Evolutionary conservation across 345 rosid species (phyloP).

Genomic region (Citrus glauca): DNA sequence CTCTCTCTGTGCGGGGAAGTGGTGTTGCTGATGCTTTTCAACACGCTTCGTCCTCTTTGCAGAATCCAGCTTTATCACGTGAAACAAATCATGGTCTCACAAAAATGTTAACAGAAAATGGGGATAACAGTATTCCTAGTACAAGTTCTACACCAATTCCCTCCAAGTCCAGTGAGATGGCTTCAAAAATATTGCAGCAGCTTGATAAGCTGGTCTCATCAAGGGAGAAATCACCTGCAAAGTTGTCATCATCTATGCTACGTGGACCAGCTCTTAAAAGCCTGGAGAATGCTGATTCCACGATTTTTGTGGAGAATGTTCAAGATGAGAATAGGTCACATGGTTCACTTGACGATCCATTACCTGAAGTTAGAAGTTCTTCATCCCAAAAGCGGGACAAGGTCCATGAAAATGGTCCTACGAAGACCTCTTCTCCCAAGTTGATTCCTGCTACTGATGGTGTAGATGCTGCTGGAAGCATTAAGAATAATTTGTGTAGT

Average conservation of each 20-base stretch:
- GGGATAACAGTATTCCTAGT: conserved; percentile 30
- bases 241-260: conserved; percentile 74
- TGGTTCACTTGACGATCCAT: conserved; percentile 11
- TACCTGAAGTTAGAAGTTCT: conserved; percentile 28
- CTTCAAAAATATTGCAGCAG: conserved; percentile 75
- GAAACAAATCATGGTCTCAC: conserved; percentile 26
- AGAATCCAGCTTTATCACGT: conserved; percentile 22
- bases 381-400: conserved; percentile 35
- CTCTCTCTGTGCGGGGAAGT: conserved; percentile 24
- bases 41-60: conserved; percentile 24
- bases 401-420: conserved; percentile 35
- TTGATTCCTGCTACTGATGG: conserved; percentile 29
- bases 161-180: conserved; percentile 74
- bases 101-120: conserved; percentile 36
- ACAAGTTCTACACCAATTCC: conserved; percentile 51
- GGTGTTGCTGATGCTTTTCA: conserved; percentile 28
- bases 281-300: conserved; percentile 58
- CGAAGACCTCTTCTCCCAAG: conserved; percentile 26
- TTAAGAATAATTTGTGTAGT: conserved; percentile 25
- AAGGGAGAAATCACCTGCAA: conserved; percentile 68
- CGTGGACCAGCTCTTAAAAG: conserved; percentile 77
- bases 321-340: conserved; percentile 33
- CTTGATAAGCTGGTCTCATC: conserved; percentile 59
- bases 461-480: conserved; percentile 19
- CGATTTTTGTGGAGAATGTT: conserved; percentile 41